Percentiles rank a stretch among this genome's conserved stretches.
Conservation (phyloP, 352 stramenopile genomes). For the Phytopythium sindhum region DNA sequence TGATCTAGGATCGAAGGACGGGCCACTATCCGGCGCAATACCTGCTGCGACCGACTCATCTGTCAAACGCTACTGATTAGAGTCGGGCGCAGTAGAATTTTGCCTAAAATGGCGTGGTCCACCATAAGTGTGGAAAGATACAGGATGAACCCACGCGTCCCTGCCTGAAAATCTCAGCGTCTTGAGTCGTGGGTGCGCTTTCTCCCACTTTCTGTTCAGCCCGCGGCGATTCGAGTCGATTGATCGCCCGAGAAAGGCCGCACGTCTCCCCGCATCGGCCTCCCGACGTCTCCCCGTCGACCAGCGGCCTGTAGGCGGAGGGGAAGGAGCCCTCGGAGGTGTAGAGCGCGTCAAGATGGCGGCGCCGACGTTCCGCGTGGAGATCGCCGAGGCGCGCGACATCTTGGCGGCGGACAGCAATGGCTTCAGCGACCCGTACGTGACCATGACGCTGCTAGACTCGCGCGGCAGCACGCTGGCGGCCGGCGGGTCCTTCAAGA, state of each 20-base stretch:
- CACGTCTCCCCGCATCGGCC: neutral
- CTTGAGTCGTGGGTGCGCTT: conserved; percentile 1
- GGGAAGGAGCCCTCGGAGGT: neutral
- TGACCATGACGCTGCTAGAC: conserved; percentile 69
- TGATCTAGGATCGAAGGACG: neutral
- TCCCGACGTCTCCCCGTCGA: neutral
- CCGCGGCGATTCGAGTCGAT: neutral
- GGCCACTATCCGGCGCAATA: neutral
- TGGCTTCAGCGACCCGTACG: conserved; percentile 70
- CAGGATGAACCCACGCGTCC: neutral
- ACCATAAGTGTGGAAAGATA: neutral
- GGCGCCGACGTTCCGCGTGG: conserved; percentile 26
- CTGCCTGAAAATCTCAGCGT: neutral
- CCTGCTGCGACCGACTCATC: neutral
- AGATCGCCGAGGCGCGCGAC: conserved; percentile 56
- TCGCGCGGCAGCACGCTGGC: conserved; percentile 40
- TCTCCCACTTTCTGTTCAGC: neutral
- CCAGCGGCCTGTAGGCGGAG: neutral
- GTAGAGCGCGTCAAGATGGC: neutral
- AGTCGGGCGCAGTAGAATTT: neutral
- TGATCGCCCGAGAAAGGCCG: neutral
- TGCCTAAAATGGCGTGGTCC: neutral
- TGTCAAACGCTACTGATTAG: neutral
- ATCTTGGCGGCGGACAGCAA: conserved; percentile 66
- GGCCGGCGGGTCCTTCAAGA: conserved; percentile 55